Evolutionary conservation across 2,329 filamentous ascomycete genomes (phyloP).

Genomic region (Colletotrichum sp.): DNA sequence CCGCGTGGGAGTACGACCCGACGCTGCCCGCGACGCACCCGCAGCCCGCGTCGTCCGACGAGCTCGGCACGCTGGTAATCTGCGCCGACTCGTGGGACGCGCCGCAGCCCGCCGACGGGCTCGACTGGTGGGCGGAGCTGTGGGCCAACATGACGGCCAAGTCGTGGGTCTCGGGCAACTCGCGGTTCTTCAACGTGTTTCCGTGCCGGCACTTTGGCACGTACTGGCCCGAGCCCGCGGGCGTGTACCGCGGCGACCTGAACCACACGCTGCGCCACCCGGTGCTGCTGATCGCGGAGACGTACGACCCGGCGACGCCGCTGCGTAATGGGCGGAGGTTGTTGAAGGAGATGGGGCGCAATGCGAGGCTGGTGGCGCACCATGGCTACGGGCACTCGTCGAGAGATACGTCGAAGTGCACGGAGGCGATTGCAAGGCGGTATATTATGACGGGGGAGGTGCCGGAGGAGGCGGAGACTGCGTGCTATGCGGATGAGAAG

Average conservation of each 20-base stretch:
- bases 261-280: constrained; percentile 48
- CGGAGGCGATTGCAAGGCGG: constrained; percentile 41
- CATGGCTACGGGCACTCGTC: constrained; percentile 56
- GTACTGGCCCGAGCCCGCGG: constrained; percentile 51
- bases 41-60: constrained; percentile 37
- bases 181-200: constrained; percentile 48
- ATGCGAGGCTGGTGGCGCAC: constrained; percentile 52
- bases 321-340: constrained; percentile 51
- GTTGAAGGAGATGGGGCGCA: constrained; percentile 48
- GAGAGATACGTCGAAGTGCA: constrained; percentile 49
- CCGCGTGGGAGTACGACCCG: constrained; percentile 47
- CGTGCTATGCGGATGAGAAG: constrained; percentile 52
- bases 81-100: constrained; percentile 53
- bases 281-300: constrained; percentile 52
- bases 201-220: constrained; percentile 50
- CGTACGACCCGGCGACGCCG: constrained; percentile 55
- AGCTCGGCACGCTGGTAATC: constrained; percentile 46
- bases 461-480: constrained; percentile 45
- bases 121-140: constrained; percentile 50
- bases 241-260: constrained; percentile 51
- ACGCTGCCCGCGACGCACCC: constrained; percentile 30
- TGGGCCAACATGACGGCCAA: constrained; percentile 52
- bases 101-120: constrained; percentile 36
- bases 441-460: constrained; percentile 47
- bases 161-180: constrained; percentile 53